Conservation (phyloP, 2,329 filamentous ascomycete species). For the Geosmithia putterillii region DNA sequence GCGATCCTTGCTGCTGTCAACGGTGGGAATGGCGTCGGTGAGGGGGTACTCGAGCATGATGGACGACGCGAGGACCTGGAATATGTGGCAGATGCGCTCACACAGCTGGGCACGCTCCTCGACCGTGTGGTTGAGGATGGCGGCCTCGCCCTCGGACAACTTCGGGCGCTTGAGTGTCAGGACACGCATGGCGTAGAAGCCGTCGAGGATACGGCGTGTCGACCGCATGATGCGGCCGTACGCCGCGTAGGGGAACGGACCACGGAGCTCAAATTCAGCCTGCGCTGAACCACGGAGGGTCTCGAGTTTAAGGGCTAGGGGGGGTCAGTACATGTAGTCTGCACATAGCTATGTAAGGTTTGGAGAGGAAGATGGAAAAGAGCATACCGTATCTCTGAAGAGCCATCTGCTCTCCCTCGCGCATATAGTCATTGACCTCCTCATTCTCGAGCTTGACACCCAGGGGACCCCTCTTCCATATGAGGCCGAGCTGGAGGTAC, state of each 20-base stretch:
- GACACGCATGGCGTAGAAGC: conserved; percentile 93
- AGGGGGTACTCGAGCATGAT: conserved; percentile 92
- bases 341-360: not conserved
- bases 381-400: conserved; percentile 60
- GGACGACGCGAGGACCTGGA: conserved; percentile 75
- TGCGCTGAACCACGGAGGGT: conserved; percentile 58
- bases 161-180: conserved; percentile 71
- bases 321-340: not conserved
- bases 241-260: conserved; percentile 68
- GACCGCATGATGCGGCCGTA: conserved; percentile 66
- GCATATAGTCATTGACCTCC: conserved; percentile 59
- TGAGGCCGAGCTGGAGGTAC: conserved; percentile 87
- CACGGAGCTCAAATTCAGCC: conserved; percentile 80
- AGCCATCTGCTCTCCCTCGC: conserved; percentile 74
- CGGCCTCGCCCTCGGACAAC: conserved; percentile 68
- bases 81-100: conserved; percentile 80
- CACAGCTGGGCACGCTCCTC: conserved; percentile 72
- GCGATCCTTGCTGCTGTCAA: conserved; percentile 68
- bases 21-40: conserved; percentile 76
- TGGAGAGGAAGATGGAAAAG: not conserved
- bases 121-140: conserved; percentile 66
- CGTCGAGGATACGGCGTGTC: conserved; percentile 77
- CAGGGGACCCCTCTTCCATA: conserved; percentile 90
- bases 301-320: conserved; percentile 54
- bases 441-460: conserved; percentile 55